Base-by-base conservation (phyloP, 768 basidiomycete genomes). In the Vishniacozyma victoriae region DNA sequence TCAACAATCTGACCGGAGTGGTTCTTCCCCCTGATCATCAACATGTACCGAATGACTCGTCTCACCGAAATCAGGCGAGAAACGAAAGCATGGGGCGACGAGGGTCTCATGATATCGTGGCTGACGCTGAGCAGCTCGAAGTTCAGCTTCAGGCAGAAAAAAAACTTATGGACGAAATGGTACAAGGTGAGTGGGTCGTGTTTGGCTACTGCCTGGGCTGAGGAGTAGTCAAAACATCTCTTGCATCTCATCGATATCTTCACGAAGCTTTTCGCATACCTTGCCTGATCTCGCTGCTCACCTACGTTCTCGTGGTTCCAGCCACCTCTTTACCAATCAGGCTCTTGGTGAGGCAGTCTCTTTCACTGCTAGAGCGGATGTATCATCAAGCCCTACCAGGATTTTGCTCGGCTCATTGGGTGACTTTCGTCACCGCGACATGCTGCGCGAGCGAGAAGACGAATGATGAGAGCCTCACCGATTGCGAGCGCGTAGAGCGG, bases 211-310 rank as follows among this genome's bases (percentile, higher is more conserved):
- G 13, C 37, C 22, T 31, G 7, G 15, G 11, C 5, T 35, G 15
- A 9, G 15, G 19, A 12, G 33, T 44, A 63, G 63, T 47, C 33
- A 48, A 57, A 35, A 59, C 64, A 24, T 47, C 55, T 16, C 41
- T 66, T 15, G 27, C 54, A 12, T 52, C 43, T 19, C 62, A 62
- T 44, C 64, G 59, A 16, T 61, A 61, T 35, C 46, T 64, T 4
- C 65, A 64, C 51, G 62, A 67, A 24, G 62, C 65, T 7, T 64
- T 52, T 46, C 52, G 62, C 0, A 50, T 56, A 14, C 46, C 62
- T 27, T 59, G 55, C 20, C 46, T 64, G 7, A 35, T 67, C 1
- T 48, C 58, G 14, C 46, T 64, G 0, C 52, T 45, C 13, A 44
- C 40, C 6, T 54, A 54, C 26, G 62, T 64, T 4, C 50, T 60